Evolutionary conservation across 805 yeast species (phyloP).

Genomic region (Hanseniaspora clermontiae): DNA sequence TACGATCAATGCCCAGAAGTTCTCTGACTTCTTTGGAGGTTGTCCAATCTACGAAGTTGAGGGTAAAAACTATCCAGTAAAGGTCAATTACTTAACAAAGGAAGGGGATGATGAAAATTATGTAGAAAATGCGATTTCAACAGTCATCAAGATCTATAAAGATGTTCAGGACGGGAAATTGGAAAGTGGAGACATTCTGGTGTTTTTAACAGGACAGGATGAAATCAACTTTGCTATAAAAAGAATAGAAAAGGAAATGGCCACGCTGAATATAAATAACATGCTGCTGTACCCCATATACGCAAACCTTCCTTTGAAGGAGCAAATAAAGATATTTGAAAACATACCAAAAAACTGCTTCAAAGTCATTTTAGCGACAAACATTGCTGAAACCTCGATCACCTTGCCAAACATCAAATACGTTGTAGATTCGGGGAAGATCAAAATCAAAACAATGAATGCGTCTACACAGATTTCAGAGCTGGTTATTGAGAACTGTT

Average conservation of each 20-base stretch:
- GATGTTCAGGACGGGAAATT: constrained; percentile 32
- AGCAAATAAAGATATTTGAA: constrained; percentile 70
- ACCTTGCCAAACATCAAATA: constrained; percentile 92
- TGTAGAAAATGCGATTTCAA: constrained; percentile 74
- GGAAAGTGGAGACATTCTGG: constrained; percentile 62
- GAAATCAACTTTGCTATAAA: constrained; percentile 81
- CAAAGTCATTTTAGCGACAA: constrained; percentile 87
- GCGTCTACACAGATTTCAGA: constrained; percentile 83
- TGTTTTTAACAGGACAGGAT: constrained; percentile 90
- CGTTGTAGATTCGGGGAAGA: constrained; percentile 91
- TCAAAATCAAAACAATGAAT: constrained; percentile 80
- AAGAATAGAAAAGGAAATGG: constrained; percentile 50
- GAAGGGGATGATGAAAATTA: constrained; percentile 71
- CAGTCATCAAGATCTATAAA: constrained; percentile 76
- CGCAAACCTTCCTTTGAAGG: constrained; percentile 78
- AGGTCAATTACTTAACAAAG: constrained; percentile 63
- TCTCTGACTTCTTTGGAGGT: constrained; percentile 63
- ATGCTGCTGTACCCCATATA: constrained; percentile 75
- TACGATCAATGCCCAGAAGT: constrained; percentile 80
- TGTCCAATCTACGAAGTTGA: constrained; percentile 87
- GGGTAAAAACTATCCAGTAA: constrained; percentile 88
- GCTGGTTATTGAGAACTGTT: constrained; percentile 72
- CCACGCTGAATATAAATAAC: constrained; percentile 42
- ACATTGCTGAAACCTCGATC: constrained; percentile 92
- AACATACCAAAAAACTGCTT: constrained; percentile 70